Base-by-base conservation (phyloP, 2,329 filamentous ascomycete species). In the Aureobasidium sp. region DNA sequence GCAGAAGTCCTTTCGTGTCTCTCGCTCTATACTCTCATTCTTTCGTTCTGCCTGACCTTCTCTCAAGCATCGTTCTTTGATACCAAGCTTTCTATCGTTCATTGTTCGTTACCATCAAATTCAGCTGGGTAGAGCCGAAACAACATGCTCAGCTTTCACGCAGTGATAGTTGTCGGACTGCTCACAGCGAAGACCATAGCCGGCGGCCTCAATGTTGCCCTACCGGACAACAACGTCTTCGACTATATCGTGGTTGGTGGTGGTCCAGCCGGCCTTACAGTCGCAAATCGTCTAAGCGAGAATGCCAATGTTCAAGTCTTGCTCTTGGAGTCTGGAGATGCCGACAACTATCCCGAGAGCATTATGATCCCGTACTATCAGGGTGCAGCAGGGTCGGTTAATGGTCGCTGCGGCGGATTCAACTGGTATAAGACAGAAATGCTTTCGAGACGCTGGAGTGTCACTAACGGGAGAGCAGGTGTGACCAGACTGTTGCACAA, bases 241-340 rank as follows among this genome's bases (percentile, higher is more conserved):
- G 63, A 65, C 58, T 66, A 62, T 30, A 48, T 66, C 19, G 58
- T 65, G 11, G 55, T 65, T 21, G 63, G 63, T 6, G 59, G 59
- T 17, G 63, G 64, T 4, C 61, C 63, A 10, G 62, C 61, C 37
- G 63, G 63, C 22, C 60, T 62, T 16, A 60, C 62, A n/a, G 59
- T 66, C n/a, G 63, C 63, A 1, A 59, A 58, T 40, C 58, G 64
- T 22, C 54, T 66, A 3, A 61, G 60, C 14, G 61, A 65, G 34
- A 55, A 66, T 49, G 59, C 62, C 8, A 56, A 58, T 34, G 55
- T 64, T 27, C 62, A 58, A 12, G 64, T 66, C 16, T 57, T 65
- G 6, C 55, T 66, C 3, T 58, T 66, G 35, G 64, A 66, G 58
- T 62, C 64, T 22, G 64, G 64, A 32, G 48, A 51, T 3, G 57